Evolutionary conservation across 192 early-diverging fungal genomes (phyloP).

Genomic region (Entomortierella lignicola): DNA sequence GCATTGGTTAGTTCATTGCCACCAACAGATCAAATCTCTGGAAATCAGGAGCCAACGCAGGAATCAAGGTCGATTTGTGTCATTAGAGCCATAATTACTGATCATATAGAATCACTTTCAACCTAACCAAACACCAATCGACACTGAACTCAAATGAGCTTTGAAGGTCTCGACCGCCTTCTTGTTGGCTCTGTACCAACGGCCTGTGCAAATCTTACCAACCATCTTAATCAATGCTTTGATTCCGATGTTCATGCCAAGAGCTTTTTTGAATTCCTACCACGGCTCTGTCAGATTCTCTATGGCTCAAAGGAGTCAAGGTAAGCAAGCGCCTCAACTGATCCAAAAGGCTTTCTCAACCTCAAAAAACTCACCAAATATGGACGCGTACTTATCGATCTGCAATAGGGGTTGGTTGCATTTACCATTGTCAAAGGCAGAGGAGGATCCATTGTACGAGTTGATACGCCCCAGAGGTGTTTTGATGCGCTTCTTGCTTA

Average conservation of each 20-base stretch:
- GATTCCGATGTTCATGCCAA: slow-evolving; percentile 52
- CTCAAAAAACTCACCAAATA: too few relatives aligned
- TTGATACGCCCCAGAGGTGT: slow-evolving; percentile 35
- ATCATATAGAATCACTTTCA: background rate
- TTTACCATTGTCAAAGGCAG: slow-evolving; percentile 48
- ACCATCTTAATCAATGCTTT: slow-evolving; percentile 37
- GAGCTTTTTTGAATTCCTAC: slow-evolving; percentile 48
- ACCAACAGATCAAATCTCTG: too few relatives aligned
- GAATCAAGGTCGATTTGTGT: too few relatives aligned
- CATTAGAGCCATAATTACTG: background rate
- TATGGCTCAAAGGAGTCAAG: slow-evolving; percentile 49
- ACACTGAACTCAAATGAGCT: slow-evolving; percentile 34
- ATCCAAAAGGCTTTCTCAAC: too few relatives aligned
- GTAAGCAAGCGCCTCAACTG: slow-evolving; percentile 8
- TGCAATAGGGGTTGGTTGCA: slow-evolving; percentile 43
- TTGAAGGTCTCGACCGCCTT: slow-evolving; percentile 46
- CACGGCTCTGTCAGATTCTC: slow-evolving; percentile 47
- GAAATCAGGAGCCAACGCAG: too few relatives aligned
- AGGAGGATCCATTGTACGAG: slow-evolving; percentile 42
- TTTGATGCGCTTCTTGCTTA: slow-evolving; percentile 42
- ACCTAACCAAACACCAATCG: background rate
- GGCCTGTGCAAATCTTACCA: slow-evolving; percentile 42
- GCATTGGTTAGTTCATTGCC: too few relatives aligned
- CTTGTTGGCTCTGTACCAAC: slow-evolving; percentile 47
- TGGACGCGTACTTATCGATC: too few relatives aligned